Evolutionary conservation across 805 yeast genomes (phyloP).

Genomic region (Kodamaea kakaduensis): DNA sequence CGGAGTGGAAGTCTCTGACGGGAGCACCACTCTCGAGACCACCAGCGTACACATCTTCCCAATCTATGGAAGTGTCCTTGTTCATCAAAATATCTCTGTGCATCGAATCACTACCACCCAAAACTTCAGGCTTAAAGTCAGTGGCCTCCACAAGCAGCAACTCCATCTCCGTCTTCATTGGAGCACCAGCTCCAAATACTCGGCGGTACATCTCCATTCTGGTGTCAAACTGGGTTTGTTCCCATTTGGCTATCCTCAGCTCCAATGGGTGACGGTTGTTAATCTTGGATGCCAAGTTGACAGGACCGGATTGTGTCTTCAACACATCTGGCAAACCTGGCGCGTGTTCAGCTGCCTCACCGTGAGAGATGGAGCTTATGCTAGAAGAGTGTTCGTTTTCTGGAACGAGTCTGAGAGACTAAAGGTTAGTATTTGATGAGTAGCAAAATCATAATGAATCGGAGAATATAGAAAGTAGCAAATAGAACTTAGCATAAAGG

Average conservation of each 20-base stretch:
- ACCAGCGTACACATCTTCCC: conserved; percentile 90
- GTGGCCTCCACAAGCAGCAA: conserved; percentile 64
- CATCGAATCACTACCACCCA: conserved; percentile 56
- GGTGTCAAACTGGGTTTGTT: conserved; percentile 62
- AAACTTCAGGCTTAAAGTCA: conserved; percentile 61
- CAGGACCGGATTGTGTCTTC: conserved; percentile 63
- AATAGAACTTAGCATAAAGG: too few relatives aligned
- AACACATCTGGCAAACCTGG: conserved; percentile 69
- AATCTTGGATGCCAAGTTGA: conserved; percentile 54
- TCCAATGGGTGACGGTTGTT: conserved; percentile 87
- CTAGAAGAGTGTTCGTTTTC: conserved; percentile 39
- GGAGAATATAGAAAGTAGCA: neutral
- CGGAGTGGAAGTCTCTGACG: conserved; percentile 61
- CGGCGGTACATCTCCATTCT: conserved; percentile 77
- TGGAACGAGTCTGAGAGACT: conserved; percentile 58
- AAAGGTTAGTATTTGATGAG: conserved; percentile 11
- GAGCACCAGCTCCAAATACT: conserved; percentile 89
- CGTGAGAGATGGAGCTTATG: conserved; percentile 50
- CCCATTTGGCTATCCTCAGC: conserved; percentile 73
- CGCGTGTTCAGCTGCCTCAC: conserved; percentile 58
- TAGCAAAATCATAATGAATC: too few relatives aligned
- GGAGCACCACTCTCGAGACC: conserved; percentile 40
- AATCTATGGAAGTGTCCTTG: conserved; percentile 73
- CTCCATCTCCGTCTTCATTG: conserved; percentile 90
- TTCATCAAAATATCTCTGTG: conserved; percentile 78